Base-by-base conservation (phyloP, 1,284 basidiomycete species). In the Puccinia coronata region DNA sequence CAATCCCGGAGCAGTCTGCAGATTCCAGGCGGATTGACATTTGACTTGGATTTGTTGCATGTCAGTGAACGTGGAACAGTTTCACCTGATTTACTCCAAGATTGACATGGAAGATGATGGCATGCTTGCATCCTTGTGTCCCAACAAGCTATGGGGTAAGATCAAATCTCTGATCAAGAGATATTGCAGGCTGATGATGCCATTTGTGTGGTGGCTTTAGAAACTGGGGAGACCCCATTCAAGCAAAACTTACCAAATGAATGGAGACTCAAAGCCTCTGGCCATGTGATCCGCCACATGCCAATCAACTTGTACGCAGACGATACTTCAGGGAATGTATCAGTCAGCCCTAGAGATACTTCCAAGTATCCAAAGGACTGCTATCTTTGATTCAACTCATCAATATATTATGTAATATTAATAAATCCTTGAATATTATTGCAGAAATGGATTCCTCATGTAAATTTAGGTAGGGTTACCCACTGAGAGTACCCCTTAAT, bases 241-340 rank as follows among this genome's bases (percentile, higher is more conserved):
- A 16, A 1, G 4, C 25, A 16, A 9, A 5, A 31, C 28, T 61
- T 67, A 16, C 67, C 67, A 3, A 70, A 70, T 51, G 43, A 41
- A 70, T 70, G 67, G 67, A 25, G 67, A 12, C 5, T 23, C 16
- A 25, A 51, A 23, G 41, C n/a, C n/a, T n/a, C n/a, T n/a, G n/a
- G n/a, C n/a, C n/a, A n/a, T n/a, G 36, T 75, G 0, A 61, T 75
- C 2, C 36, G 39, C 0, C 57, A 63, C 16, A 36, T 87, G 28
- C 86, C 87, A 0, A 81, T 88, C 0, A 88, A 86, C 87, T 28
- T 87, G 0, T 89, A 88, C 80, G 88, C 88, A 71, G 87, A 88
- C 65, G 87, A 89, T 80, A 88, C 87, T 0, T 88, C 87, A 0
- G 88, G 88, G 0, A 89, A 89, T 82, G 36, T 84, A 0, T 88